phyloP scores from a whole-genome alignment of 805 yeast genomes.

The Metschnikowia gruessii region DNA sequence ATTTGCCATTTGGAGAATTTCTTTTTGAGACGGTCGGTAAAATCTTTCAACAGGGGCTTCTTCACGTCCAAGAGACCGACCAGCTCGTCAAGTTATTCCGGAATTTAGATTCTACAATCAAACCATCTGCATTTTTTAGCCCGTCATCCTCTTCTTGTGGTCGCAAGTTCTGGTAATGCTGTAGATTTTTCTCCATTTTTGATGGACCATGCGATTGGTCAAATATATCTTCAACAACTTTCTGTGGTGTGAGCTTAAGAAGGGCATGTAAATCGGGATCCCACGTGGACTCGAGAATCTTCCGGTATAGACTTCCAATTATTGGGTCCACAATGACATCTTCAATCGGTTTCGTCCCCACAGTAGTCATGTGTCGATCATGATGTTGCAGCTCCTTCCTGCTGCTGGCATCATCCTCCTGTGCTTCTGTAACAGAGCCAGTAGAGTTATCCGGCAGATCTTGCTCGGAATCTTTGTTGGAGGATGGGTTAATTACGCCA shows the following conservation, averaged over 20 bases:
- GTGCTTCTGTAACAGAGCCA: neutral
- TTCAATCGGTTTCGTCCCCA: conserved; percentile 15
- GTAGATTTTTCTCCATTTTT: conserved; percentile 18
- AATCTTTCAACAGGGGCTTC: neutral
- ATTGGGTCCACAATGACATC: conserved; percentile 46
- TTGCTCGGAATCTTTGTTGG: conserved; percentile 5
- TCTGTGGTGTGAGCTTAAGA: conserved; percentile 60
- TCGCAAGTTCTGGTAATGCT: conserved; percentile 20
- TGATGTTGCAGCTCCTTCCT: conserved; percentile 3
- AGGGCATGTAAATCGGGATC: conserved; percentile 46
- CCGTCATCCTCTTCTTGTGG: conserved; percentile 24
- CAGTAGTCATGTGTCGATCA: conserved; percentile 5
- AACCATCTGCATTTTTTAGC: conserved; percentile 32
- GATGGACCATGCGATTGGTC: conserved; percentile 32
- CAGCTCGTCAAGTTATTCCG: conserved; percentile 40
- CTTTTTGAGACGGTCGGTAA: conserved; percentile 1
- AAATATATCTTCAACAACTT: conserved; percentile 72
- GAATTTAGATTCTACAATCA: conserved; percentile 39
- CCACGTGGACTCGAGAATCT: conserved; percentile 60
- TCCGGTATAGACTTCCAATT: conserved; percentile 48
- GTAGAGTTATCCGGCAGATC: neutral
- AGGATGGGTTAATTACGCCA: conserved; percentile 31
- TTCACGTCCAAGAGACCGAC: conserved; percentile 23
- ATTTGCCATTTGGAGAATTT: conserved; percentile 9
- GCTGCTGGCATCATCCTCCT: neutral